Base-by-base conservation (phyloP, 2,329 filamentous ascomycete genomes). In the Cercospora canescens region DNA sequence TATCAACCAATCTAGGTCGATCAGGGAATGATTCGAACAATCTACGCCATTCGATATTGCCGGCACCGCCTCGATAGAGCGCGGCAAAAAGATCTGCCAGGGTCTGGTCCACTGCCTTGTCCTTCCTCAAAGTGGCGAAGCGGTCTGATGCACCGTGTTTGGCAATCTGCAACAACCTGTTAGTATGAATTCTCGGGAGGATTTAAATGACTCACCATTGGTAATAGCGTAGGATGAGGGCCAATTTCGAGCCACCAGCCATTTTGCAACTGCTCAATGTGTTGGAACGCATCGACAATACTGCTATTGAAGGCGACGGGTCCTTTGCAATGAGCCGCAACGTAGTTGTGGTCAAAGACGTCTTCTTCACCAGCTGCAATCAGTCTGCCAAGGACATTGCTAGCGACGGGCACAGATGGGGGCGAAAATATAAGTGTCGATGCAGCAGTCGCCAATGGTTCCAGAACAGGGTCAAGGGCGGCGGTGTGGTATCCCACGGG, bases 321-420 rank as follows among this genome's bases (percentile, higher is more conserved):
- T 26, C 55, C 34, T 28, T 52, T 55, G 56, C 66, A 68, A 21
- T 68, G 66, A n/a, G 41, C 48, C 32, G 60, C 66, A 16, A 66
- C 39, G 35, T 68, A 68, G 8, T 60, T 24, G 18, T 48, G 45
- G 21, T 37, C 50, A 26, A 68, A 64, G 4, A 64, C 58, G 30
- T 60, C 30, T 56, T 68, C 64, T 32, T 58, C 55, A 7, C 67
- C 64, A 12, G 50, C 34, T 52, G 66, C 35, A 30, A 68, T 39
- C 18, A 66, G 45, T 39, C 67, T 57, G 16, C 67, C 67, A 9
- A 68, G 64, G n/a, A 66, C 67, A 48, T 68, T 68, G 56, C 61
- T 65, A 18, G 63, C 67, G 28, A 66, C 60, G 21, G 67, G 52
- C 32, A 68, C 37, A 5, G 30, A 58, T 7, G 67, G 67, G 14